Conservation (phyloP, 352 stramenopile species). For the Globisporangium takayamanum region DNA sequence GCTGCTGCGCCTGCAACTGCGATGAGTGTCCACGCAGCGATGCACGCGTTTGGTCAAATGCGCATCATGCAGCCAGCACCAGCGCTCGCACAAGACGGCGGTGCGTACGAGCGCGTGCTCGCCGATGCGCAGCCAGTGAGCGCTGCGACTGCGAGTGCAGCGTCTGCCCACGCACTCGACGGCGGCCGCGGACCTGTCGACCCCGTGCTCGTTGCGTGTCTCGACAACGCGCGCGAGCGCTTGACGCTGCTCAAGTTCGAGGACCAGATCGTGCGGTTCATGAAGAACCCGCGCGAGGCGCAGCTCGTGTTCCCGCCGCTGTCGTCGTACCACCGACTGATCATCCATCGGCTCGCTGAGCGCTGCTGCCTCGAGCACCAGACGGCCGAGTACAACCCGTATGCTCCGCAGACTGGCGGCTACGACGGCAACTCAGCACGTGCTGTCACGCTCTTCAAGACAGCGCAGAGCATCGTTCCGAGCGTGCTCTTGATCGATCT, state of each 20-base stretch:
- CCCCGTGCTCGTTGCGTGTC: slow-evolving; percentile 63
- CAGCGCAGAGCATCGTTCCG: slow-evolving; percentile 65
- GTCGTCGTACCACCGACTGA: slow-evolving; percentile 85
- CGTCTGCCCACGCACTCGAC: slow-evolving; percentile 11
- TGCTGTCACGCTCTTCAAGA: slow-evolving; percentile 89
- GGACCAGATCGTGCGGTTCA: slow-evolving; percentile 82
- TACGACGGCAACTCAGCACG: slow-evolving; percentile 65
- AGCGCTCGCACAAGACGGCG: slow-evolving; percentile 31
- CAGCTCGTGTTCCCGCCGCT: slow-evolving; percentile 78
- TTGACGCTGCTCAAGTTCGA: slow-evolving; percentile 83
- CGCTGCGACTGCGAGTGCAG: slow-evolving; percentile 48
- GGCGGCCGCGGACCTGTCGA: slow-evolving; percentile 49
- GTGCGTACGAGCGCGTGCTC: slow-evolving; percentile 30
- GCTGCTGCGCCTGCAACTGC: slow-evolving; percentile 7
- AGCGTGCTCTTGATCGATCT: slow-evolving; percentile 86
- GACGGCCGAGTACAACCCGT: slow-evolving; percentile 64
- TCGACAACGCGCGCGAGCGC: slow-evolving; percentile 78
- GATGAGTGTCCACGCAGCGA: slow-evolving; percentile 14
- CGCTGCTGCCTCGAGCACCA: slow-evolving; percentile 90
- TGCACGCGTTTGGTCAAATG: slow-evolving; percentile 27
- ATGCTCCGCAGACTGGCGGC: slow-evolving; percentile 16
- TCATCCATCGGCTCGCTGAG: slow-evolving; percentile 91
- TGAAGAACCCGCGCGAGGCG: slow-evolving; percentile 49
- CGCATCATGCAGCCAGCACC: slow-evolving; percentile 33
- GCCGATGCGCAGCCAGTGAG: slow-evolving; percentile 34